Evolutionary conservation across 129 eudicot species (phyloP).

Genomic region (Cynara cardunculus): DNA sequence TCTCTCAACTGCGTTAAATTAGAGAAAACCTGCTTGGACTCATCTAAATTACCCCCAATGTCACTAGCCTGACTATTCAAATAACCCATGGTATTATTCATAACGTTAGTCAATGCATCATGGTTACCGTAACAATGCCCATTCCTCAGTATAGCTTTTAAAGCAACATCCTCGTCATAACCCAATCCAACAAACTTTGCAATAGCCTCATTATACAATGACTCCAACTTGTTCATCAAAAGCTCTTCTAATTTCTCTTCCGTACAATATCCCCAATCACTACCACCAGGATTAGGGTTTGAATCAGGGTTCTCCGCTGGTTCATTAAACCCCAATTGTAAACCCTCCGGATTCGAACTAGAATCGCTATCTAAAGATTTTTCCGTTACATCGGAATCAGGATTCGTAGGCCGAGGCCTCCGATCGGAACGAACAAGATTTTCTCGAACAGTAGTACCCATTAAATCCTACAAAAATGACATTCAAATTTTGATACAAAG

Average conservation of each 20-base stretch:
- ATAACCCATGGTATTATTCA: conserved; percentile 69
- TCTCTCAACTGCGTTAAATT: conserved; percentile 87
- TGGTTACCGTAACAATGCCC: conserved; percentile 97
- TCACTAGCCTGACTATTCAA: conserved; percentile 47
- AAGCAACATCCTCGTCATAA: conserved; percentile 80
- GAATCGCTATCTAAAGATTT: conserved; percentile 14
- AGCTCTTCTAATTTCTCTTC: conserved; percentile 90
- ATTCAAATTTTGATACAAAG: background rate
- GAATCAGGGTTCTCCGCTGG: conserved; percentile 22
- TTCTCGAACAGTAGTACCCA: conserved; percentile 60
- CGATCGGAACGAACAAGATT: conserved; percentile 52
- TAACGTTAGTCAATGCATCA: conserved; percentile 83
- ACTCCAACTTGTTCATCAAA: conserved; percentile 70
- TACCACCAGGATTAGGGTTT: conserved; percentile 48
- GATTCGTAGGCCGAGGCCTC: conserved; percentile 34
- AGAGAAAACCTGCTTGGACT: conserved; percentile 45
- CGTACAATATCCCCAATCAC: conserved; percentile 87
- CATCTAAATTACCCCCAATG: conserved; percentile 31
- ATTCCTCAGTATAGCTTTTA: conserved; percentile 66
- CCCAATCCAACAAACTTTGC: conserved; percentile 69
- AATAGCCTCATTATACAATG: conserved; percentile 76
- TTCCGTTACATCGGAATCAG: conserved; percentile 24
- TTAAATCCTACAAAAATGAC: conserved; percentile 10
- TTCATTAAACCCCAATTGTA: conserved; percentile 30
- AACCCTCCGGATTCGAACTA: conserved; percentile 26